Evolutionary conservation across 2,329 filamentous ascomycete species (phyloP), one percentile per base, ranked within the genome.

Genomic region (Thyridium curvatum): DNA sequence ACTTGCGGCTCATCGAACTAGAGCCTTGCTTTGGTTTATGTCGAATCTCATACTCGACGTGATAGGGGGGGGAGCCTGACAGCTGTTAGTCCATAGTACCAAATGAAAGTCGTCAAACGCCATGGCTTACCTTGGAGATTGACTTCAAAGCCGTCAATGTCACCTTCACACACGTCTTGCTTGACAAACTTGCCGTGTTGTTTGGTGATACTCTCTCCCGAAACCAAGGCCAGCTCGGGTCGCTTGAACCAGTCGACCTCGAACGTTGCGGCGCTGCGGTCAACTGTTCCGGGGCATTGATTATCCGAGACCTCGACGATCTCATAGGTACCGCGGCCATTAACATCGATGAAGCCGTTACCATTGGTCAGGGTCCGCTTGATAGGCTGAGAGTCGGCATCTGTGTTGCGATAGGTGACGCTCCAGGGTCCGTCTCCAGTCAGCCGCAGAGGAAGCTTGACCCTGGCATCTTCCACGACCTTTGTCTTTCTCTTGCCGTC

Each of bases 101-200:
- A 17, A 28, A 14, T 15, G 8, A 30, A 8, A 32, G 10, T 17
- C 6, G 21, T 26, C 6, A 26, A 6, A 35, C 17, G 12, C 26
- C 12, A 32, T 3, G 32, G 56, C 72, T 64, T 75, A 77, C 88
- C 91, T 56, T 77, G 77, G 45, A 98, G 74, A 32, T 75, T 74
- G 38, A 98, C 68, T 53, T 96, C 89, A 40, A 96, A 81, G 4
- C 82, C 80, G 58, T 96, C 91, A 53, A 95, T 85, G 45, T 97
- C 91, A 21, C 91, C 91, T 65, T 98, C 90, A 55, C 93, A 98
- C 21, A 98, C 83, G 44, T 90, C 82, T 32, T 81, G 75, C 61
- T 94, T 94, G 49, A 81, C 58, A 55, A 82, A 85, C 28, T 71
- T 70, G 18, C 69, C 67, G 8, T 66, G 68, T 13, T 69, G 66